These are phyloP conservation scores for Ogataea siamensis DNA, from an alignment of 805 yeast species.

Conservation along the genomic window DNA sequence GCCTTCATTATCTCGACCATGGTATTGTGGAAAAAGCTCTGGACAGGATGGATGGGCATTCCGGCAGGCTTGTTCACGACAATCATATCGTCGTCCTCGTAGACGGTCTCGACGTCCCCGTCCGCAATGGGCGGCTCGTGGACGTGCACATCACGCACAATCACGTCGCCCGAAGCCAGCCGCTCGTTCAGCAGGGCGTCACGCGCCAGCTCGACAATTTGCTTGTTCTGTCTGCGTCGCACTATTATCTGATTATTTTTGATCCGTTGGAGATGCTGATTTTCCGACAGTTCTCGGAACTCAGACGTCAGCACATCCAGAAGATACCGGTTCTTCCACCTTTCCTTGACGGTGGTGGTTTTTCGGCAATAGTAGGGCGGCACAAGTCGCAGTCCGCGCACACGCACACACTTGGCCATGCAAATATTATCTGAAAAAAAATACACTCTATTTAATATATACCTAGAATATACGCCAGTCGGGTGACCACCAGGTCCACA, in stretches of 20 bases:
- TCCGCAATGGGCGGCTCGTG: slow-evolving; percentile 32
- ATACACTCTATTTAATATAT: slow-evolving; percentile 47
- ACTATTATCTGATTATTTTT: slow-evolving; percentile 20
- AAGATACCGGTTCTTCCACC: slow-evolving; percentile 42
- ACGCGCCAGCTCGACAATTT: slow-evolving; percentile 32
- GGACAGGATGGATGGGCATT: slow-evolving; percentile 54
- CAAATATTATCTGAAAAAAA: background rate
- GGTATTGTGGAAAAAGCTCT: slow-evolving; percentile 43
- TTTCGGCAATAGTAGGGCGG: slow-evolving; percentile 41
- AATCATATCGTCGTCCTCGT: slow-evolving; percentile 31
- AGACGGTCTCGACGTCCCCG: slow-evolving; percentile 17
- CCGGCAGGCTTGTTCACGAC: slow-evolving; percentile 54
- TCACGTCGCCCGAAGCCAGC: slow-evolving; percentile 29
- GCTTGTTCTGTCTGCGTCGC: slow-evolving; percentile 17
- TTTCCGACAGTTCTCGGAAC: slow-evolving; percentile 32
- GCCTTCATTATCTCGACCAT: slow-evolving; percentile 44
- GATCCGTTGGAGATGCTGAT: slow-evolving; percentile 26
- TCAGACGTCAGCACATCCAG: slow-evolving; percentile 40
- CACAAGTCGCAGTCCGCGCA: slow-evolving; percentile 39
- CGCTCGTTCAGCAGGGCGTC: slow-evolving; percentile 23
- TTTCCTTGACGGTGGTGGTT: slow-evolving; percentile 40
- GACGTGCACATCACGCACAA: slow-evolving; percentile 27
- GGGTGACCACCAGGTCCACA: slow-evolving; percentile 82
- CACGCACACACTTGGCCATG: slow-evolving; percentile 23
- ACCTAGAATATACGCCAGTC: slow-evolving; percentile 85